Base-by-base conservation (phyloP, 176 grass and related monocot genomes). In the Aegilops speltoides region DNA sequence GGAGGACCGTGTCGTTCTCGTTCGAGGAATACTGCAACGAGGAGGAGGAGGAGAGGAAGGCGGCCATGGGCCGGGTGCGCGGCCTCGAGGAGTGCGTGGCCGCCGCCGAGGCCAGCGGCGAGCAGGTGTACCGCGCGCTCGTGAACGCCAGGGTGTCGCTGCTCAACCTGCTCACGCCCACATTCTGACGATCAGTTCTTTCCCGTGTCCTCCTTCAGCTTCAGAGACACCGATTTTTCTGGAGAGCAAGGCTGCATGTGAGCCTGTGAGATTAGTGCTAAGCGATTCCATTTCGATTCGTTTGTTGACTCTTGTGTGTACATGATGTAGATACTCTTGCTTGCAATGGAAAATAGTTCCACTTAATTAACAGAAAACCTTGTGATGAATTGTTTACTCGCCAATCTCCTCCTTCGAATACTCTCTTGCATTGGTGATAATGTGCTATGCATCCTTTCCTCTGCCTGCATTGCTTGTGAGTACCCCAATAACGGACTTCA, bases 101-200 rank as follows among this genome's bases (percentile, higher is more conserved):
- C 38, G 84, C 83, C 38, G 83, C 90, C 8, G 93, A 95, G 88
- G n/a, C 13, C 4, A 84, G 88, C 2, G 88, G 86, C 86, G 64
- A 92, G 62, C 79, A 89, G 52, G 84, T 93, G 24, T 95, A 90
- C 83, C 89, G 93, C 40, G 86, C 86, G 73, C 88, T 95, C 41
- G 86, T 95, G 1, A 95, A 89, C 78, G 82, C 90, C 52, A 90
- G 93, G 37, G 93, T 93, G 77, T 88, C 93, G 20, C 74, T 95
- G 61, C 93, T 95, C 81, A 93, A 95, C 82, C 84, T 91, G 36
- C 83, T 95, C 17, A 95, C 90, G 36, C 93, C 90, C 64, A 93
- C 82, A 29, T 93, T 87, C 43, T 95, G 84, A 89, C 76, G 6
- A 33, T 23, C 45, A 16, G 5, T 22, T 32, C 45, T 81, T 28